Conservation (phyloP, 345 rosid genomes). For the Eucalyptus regnans region DNA sequence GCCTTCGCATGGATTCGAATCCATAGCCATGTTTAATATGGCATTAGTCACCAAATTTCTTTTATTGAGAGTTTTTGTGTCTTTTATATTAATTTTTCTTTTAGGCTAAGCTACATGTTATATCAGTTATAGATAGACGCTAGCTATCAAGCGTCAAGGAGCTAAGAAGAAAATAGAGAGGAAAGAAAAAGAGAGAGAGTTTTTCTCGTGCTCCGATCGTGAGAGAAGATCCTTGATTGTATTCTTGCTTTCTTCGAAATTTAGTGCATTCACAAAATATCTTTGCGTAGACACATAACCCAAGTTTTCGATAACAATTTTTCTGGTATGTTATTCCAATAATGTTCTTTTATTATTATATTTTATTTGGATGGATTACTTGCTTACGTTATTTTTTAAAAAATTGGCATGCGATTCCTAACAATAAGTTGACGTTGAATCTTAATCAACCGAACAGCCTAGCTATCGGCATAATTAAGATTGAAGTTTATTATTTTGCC, state of each 20-base stretch:
- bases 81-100: not conserved
- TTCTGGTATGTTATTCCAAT: no score
- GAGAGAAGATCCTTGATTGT: not conserved
- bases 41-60: not conserved
- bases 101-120: not conserved
- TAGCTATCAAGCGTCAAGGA: not conserved
- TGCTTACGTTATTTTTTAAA: accelerated
- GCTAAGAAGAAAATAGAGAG: not conserved
- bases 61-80: not conserved
- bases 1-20: not conserved
- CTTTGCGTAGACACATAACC: not conserved
- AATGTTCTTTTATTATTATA: no score
- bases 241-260: not conserved
- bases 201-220: accelerated
- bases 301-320: not conserved
- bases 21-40: not conserved
- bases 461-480: not conserved
- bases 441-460: not conserved
- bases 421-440: accelerated
- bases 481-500: not conserved
- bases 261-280: no score
- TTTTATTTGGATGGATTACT: not conserved
- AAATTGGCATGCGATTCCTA: not conserved
- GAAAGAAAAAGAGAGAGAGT: not conserved
- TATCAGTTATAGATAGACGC: not conserved